These are phyloP conservation scores for Ocimum tenuiflorum DNA, from an alignment of 257 asterid genomes.

Conservation along the genomic window DNA sequence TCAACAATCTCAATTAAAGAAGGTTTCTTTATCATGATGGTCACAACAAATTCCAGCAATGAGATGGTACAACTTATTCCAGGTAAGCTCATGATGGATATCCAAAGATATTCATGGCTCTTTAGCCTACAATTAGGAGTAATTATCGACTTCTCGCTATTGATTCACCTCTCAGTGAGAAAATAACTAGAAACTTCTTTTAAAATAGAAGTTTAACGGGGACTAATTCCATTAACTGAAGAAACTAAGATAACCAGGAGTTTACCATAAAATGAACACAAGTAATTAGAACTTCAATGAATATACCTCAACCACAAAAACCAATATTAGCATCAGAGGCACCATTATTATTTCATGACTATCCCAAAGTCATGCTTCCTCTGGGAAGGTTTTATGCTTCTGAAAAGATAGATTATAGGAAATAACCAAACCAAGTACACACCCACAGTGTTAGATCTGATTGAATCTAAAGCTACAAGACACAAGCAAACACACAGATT, in stretches of 20 bases:
- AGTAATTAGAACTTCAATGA: background rate
- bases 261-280: background rate
- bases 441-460: too few species aligned
- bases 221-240: background rate
- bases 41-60: conserved; percentile 13
- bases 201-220: background rate
- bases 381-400: too few species aligned
- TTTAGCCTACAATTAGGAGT: background rate
- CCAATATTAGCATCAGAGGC: background rate
- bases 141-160: background rate
- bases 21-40: too few species aligned
- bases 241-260: background rate
- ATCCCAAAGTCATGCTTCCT: too few species aligned
- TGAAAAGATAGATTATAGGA: too few species aligned
- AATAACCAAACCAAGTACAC: too few species aligned
- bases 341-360: background rate
- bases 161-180: background rate
- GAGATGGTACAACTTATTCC: conserved; percentile 9
- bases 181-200: background rate
- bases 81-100: background rate
- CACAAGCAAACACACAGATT: too few species aligned
- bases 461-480: too few species aligned
- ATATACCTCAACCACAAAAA: background rate
- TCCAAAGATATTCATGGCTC: background rate
- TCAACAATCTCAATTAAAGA: background rate